phyloP scores from a whole-genome alignment of 345 rosid species.

The Citrus hindsii region DNA sequence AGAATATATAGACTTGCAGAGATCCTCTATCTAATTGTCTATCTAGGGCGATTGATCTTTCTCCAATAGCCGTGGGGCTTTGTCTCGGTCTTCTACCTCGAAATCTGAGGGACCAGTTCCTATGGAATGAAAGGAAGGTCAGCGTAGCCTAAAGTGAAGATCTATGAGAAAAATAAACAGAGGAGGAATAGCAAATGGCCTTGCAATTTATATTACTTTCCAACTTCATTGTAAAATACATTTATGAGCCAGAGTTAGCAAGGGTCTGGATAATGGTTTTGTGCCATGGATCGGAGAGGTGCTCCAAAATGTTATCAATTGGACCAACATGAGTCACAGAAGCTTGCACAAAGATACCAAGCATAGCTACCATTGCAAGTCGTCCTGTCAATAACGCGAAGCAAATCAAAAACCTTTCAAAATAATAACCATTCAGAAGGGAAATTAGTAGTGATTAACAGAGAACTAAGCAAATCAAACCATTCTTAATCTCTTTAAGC shows the following conservation, averaged over 20 bases:
- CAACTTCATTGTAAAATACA: background rate
- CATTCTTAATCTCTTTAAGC: slow-evolving; percentile 92
- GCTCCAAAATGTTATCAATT: slow-evolving; percentile 81
- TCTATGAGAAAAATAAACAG: too few species aligned
- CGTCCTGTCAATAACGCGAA: slow-evolving; percentile 42
- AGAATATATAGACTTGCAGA: too few species aligned
- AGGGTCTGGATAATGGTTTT: slow-evolving; percentile 81
- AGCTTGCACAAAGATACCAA: slow-evolving; percentile 91
- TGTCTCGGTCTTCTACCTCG: too few species aligned
- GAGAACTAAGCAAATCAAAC: slow-evolving; percentile 25
- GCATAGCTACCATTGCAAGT: slow-evolving; percentile 89
- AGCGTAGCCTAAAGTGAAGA: too few species aligned
- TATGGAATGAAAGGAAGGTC: too few species aligned
- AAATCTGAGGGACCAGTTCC: background rate
- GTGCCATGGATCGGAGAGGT: slow-evolving; percentile 92
- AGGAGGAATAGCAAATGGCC: background rate
- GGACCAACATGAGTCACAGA: slow-evolving; percentile 84
- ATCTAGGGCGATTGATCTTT: too few species aligned
- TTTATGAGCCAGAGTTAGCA: slow-evolving; percentile 32
- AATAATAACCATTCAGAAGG: background rate
- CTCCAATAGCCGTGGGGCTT: too few species aligned
- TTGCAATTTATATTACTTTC: background rate
- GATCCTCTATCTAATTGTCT: too few species aligned
- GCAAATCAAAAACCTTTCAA: background rate
- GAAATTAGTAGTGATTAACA: background rate